A percentile compares a stretch with the other conserved stretches of the same genome.
phyloP scores from a whole-genome alignment of 768 basidiomycete genomes.

The Russula abietina region DNA sequence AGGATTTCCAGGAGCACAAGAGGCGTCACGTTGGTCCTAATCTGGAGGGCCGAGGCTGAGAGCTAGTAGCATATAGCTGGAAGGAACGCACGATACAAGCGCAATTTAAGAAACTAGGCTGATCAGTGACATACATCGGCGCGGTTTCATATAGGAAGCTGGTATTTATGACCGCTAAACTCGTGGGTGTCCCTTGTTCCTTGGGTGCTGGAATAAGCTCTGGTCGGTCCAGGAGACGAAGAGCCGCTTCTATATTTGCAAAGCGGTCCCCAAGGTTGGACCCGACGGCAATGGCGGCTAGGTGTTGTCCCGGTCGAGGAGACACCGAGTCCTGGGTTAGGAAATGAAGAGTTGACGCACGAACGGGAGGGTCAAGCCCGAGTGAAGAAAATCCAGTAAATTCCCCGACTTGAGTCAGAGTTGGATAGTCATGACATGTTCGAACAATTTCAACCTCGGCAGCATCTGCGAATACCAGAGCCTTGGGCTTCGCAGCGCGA shows the following conservation, averaged over 20 bases:
- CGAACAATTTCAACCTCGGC: slow-evolving; percentile 59
- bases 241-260: slow-evolving; percentile 70
- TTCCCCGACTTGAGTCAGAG: not conserved
- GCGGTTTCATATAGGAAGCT: slow-evolving; percentile 90
- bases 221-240: slow-evolving; percentile 60
- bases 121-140: slow-evolving; percentile 94
- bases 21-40: slow-evolving; percentile 68
- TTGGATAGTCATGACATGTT: slow-evolving; percentile 35
- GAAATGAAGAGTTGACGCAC: not conserved
- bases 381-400: slow-evolving; percentile 5
- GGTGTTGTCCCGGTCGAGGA: slow-evolving; percentile 27
- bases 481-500: slow-evolving; percentile 64
- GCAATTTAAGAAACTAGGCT: slow-evolving; percentile 84
- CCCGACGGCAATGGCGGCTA: slow-evolving; percentile 72
- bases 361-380: slow-evolving; percentile 9
- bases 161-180: slow-evolving; percentile 54
- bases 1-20: slow-evolving; percentile 50
- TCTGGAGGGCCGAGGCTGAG: slow-evolving; percentile 37
- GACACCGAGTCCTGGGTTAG: not conserved
- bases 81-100: slow-evolving; percentile 69
- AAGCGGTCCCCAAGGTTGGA: slow-evolving; percentile 89
- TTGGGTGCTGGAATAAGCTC: slow-evolving; percentile 28
- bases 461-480: slow-evolving; percentile 58
- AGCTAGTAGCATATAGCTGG: too few relatives aligned
- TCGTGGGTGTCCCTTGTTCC: slow-evolving; percentile 27